Base-by-base conservation (phyloP, 768 basidiomycete species). In the Guyanaporus albipodus region DNA sequence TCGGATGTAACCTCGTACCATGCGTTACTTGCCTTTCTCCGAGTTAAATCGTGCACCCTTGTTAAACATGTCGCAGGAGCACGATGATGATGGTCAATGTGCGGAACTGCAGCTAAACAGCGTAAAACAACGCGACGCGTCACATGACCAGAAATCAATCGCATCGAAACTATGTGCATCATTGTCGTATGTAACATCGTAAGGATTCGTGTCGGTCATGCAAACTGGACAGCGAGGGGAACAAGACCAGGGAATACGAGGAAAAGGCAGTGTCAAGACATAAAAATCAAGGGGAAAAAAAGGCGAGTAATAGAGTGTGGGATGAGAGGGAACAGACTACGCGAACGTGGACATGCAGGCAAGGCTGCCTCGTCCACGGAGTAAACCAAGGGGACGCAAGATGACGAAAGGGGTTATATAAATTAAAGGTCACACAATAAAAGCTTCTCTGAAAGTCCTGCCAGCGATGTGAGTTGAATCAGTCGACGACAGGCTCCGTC, bases 11-110 rank as follows among this genome's bases (percentile, higher is more conserved):
- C 6, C 1, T 17, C 21, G 8, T 17, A 26, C 18, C 14, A 14
- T 17, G 23, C 7, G 1, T 18, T 6, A 43, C 53, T 35, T 40
- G 35, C 57, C 57, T 51, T 49, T 61, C 17, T 56, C 36, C 28
- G 36, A 9, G 38, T 37, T 26, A 17, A 45, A 56, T 33, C 55
- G 78, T 70, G 76, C 60, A 3, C 76, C 77, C 56, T 67, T 76
- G 29, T 73, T 64, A 50, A 80, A 24, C 62, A 63, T 63, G 37
- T 44, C 12, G 36, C 42, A 29, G 26, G 31, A 31, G 37, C 27
- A 36, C 8, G 36, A 29, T 18, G 21, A 12, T 8, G 27, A 28
- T 28, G 9, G 27, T 28, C 12, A 28, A 11, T 28, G 5, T 2
- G 26, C 15, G 24, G 22, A 51, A 61, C 58, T 31, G 38, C 2